A percentile compares a stretch with the other conserved stretches of the same genome.
These are phyloP conservation scores for Podaxis sp. DNA, from an alignment of 768 basidiomycete species.

Conservation along the genomic window DNA sequence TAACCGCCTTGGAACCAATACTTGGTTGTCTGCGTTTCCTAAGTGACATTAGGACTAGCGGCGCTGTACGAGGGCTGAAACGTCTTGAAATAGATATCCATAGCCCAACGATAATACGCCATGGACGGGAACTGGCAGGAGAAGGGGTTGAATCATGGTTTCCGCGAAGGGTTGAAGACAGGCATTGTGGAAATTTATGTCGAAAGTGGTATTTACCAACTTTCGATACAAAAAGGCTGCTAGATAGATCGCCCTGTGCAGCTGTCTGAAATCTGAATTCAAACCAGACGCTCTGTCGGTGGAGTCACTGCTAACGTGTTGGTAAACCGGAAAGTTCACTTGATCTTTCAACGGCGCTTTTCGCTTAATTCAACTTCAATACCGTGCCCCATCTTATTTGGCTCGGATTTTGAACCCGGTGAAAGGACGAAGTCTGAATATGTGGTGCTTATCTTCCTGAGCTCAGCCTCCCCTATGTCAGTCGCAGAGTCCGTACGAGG, in stretches of 20 bases:
- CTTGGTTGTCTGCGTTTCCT: slow-evolving; percentile 17
- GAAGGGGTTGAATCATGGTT: background rate
- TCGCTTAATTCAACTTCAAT: too few species aligned
- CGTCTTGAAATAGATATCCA: background rate
- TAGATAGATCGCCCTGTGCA: background rate
- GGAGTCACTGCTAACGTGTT: too few species aligned
- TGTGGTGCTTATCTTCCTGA: too few species aligned
- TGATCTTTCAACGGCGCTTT: too few species aligned
- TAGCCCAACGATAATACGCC: background rate
- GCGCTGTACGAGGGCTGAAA: background rate
- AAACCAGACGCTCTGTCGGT: too few species aligned
- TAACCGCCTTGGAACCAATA: slow-evolving; percentile 17
- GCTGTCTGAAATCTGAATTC: background rate
- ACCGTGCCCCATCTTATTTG: too few species aligned
- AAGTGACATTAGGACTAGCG: background rate
- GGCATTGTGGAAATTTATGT: background rate
- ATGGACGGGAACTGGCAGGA: background rate
- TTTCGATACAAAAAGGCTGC: background rate
- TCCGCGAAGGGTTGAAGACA: background rate
- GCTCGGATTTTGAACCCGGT: too few species aligned
- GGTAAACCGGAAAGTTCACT: too few species aligned
- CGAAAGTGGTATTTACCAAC: background rate
- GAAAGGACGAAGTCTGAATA: too few species aligned
- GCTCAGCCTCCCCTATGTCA: too few species aligned
- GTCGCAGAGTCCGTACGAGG: too few species aligned